phyloP scores from a whole-genome alignment of 192 early-diverging fungal genomes.

The Irineochytrium annulatum region DNA sequence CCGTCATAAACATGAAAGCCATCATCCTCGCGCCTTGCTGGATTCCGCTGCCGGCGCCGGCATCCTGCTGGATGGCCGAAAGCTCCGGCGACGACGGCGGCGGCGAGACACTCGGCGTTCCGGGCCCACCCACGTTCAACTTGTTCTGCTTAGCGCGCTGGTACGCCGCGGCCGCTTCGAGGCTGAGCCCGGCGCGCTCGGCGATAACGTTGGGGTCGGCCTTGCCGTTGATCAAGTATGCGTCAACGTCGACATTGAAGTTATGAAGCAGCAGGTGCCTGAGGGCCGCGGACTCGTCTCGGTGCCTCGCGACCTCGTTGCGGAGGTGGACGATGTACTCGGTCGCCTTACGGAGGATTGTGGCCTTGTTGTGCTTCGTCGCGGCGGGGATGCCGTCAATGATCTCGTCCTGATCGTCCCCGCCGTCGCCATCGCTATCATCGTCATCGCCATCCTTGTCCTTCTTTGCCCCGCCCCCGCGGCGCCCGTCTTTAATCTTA shows the following conservation, averaged over 20 bases:
- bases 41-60: too few species aligned
- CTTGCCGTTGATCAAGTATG: conserved; percentile 4
- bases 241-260: conserved; percentile 11
- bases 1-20: conserved; percentile 35
- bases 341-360: conserved; percentile 83
- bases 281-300: conserved; percentile 9
- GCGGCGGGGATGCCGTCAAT: conserved; percentile 80
- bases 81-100: not conserved
- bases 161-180: not conserved
- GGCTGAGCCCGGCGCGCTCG: not conserved
- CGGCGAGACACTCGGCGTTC: not conserved
- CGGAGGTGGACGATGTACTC: conserved; percentile 74
- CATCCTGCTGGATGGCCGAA: not conserved
- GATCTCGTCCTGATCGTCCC: conserved; percentile 48
- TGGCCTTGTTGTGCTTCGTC: conserved; percentile 90
- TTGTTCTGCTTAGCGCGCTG: not conserved
- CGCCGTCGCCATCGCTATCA: conserved; percentile 41
- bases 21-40: conserved; percentile 29
- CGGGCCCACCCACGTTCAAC: not conserved
- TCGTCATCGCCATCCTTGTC: conserved; percentile 52
- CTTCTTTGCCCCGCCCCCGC: conserved; percentile 17
- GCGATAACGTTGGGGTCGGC: not conserved
- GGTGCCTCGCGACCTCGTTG: not conserved
- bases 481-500: conserved; percentile 38
- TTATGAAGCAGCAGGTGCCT: conserved; percentile 4